Conservation (phyloP, 2,329 filamentous ascomycete species). For the Penicillium sp. region DNA sequence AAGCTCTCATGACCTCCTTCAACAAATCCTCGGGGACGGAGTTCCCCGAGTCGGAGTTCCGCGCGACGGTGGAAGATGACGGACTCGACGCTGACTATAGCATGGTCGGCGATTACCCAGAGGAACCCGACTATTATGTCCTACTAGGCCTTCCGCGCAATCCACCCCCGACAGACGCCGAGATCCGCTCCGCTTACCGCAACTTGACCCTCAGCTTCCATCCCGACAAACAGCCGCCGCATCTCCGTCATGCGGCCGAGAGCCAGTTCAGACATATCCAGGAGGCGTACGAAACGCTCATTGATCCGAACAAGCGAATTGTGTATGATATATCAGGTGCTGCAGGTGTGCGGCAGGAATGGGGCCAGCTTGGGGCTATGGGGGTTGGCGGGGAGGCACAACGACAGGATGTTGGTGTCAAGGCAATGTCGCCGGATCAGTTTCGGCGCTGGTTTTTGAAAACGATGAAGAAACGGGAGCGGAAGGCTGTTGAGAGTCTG, state of each 20-base stretch:
- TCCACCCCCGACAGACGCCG: slow-evolving; percentile 41
- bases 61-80: slow-evolving; percentile 18
- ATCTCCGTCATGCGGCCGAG: slow-evolving; percentile 38
- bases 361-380: slow-evolving; percentile 34
- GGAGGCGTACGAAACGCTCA: slow-evolving; percentile 44
- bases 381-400: slow-evolving; percentile 31
- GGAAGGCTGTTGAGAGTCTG: slow-evolving; percentile 36
- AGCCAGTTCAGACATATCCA: slow-evolving; percentile 40
- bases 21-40: slow-evolving; percentile 5
- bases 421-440: slow-evolving; percentile 38
- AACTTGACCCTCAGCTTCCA: slow-evolving; percentile 45
- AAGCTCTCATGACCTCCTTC: slow-evolving; percentile 15
- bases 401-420: slow-evolving; percentile 36
- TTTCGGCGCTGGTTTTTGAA: slow-evolving; percentile 44
- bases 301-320: slow-evolving; percentile 41
- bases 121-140: slow-evolving; percentile 42
- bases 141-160: slow-evolving; percentile 40
- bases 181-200: slow-evolving; percentile 46
- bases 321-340: slow-evolving; percentile 46
- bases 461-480: slow-evolving; percentile 41
- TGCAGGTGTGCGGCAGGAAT: slow-evolving; percentile 42
- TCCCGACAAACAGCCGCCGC: slow-evolving; percentile 45
- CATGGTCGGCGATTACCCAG: slow-evolving; percentile 29
- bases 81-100: slow-evolving; percentile 29
- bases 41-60: slow-evolving; percentile 14